These are phyloP conservation scores for Yamadazyma takamatsuzukensis DNA, from an alignment of 805 yeast genomes.

Conservation along the genomic window DNA sequence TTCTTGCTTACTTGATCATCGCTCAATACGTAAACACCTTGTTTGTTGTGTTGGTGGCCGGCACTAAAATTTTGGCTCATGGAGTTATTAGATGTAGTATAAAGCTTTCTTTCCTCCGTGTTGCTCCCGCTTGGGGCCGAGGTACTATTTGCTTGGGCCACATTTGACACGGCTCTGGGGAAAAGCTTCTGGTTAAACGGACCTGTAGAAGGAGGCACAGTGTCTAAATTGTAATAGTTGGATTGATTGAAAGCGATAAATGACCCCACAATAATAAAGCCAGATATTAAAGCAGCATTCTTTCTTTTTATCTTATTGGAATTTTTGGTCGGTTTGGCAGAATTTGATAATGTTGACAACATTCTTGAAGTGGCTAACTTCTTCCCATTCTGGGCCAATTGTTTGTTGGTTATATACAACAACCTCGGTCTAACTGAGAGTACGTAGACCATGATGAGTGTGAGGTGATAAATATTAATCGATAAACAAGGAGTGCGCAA, in stretches of 20 bases:
- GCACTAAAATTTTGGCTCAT: conserved; percentile 38
- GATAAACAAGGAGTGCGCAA: too few species aligned
- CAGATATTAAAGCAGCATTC: conserved; percentile 39
- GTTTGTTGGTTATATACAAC: conserved; percentile 16
- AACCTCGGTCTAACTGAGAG: conserved; percentile 19
- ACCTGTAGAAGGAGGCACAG: conserved; percentile 12
- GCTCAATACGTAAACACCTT: conserved; percentile 52
- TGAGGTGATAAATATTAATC: too few species aligned
- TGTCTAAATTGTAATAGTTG: conserved; percentile 40
- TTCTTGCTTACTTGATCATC: conserved; percentile 70
- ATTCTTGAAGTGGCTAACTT: conserved; percentile 15
- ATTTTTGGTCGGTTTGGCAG: conserved; percentile 4
- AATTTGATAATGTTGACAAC: conserved; percentile 5
- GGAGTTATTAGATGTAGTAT: conserved; percentile 43
- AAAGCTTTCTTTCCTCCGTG: conserved; percentile 20
- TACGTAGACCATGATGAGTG: conserved; percentile 18
- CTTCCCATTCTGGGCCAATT: conserved; percentile 8
- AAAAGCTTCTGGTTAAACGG: conserved; percentile 14
- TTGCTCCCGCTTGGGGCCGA: conserved; percentile 5
- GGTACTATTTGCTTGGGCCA: conserved; percentile 2
- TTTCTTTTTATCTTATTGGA: conserved; percentile 20
- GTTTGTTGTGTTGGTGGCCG: conserved; percentile 46
- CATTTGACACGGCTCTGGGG: conserved; percentile 11
- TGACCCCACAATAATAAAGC: conserved; percentile 41
- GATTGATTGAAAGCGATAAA: conserved; percentile 37